phyloP scores from a whole-genome alignment of 2,329 filamentous ascomycete genomes.

The Sarocladium brachiariae region DNA sequence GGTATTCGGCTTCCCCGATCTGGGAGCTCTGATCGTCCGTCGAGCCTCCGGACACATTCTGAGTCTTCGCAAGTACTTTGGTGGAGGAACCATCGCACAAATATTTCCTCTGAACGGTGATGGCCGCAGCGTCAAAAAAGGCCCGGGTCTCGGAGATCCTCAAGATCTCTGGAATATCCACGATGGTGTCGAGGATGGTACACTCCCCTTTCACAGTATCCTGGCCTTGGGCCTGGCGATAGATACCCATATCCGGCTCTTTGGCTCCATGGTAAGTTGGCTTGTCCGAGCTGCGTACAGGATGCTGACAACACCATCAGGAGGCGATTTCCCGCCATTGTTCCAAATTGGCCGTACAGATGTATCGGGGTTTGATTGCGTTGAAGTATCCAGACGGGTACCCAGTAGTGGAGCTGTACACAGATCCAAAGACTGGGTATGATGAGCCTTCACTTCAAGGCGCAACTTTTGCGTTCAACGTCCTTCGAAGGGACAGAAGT shows the following conservation, averaged over 20 bases:
- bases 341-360: constrained; percentile 39
- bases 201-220: constrained; percentile 58
- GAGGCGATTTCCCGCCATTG: constrained; percentile 52
- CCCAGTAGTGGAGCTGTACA: constrained; percentile 48
- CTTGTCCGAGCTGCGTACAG: not conserved
- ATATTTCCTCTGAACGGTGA: constrained; percentile 25
- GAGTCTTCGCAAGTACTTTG: constrained; percentile 54
- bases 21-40: constrained; percentile 53
- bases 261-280: constrained; percentile 40
- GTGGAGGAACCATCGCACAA: constrained; percentile 60
- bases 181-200: constrained; percentile 60
- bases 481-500: constrained; percentile 43
- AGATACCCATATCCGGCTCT: constrained; percentile 47
- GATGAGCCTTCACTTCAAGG: constrained; percentile 48
- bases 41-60: constrained; percentile 48
- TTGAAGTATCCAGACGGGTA: constrained; percentile 48
- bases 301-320: constrained; percentile 13
- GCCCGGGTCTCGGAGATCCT: constrained; percentile 28
- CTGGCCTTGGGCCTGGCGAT: constrained; percentile 55
- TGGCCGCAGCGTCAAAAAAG: constrained; percentile 28
- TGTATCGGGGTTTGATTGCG: constrained; percentile 39
- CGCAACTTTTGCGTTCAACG: constrained; percentile 58
- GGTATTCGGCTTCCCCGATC: constrained; percentile 60
- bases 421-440: constrained; percentile 37
- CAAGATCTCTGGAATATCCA: constrained; percentile 39